Base-by-base conservation (phyloP, 352 stramenopile genomes). In the Phytophthora rubi region DNA sequence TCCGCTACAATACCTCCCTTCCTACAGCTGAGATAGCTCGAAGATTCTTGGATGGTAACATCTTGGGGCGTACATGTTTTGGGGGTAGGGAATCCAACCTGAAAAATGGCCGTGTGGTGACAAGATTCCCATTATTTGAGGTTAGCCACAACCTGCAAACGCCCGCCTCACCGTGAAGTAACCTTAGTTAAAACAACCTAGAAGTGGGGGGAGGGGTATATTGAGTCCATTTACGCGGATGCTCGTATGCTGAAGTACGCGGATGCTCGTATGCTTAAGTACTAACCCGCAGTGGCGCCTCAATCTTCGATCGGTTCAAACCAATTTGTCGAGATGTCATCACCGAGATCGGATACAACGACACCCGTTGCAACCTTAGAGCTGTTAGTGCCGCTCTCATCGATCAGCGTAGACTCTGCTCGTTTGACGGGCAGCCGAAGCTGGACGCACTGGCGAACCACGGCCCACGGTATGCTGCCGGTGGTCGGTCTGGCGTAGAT, bases 401-500 rank as follows among this genome's bases (percentile, higher is more conserved):
- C 18, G 18, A 3, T 33, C 6, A 35, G 16, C 49, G 49, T 18
- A 35, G 49, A 54, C 49, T 55, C 49, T 13, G 45, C n/a, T 21
- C 16, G 45, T n/a, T 52, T 52, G 3, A 37, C 49, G 7, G 21
- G 23, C 2, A 18, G 23, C 4, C 49, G 49, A 35, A 55, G 49
- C 23, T 55, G 49, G 4, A 30, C n/a, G 21, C 47, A 53, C 47
- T 53, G n/a, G n/a, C 23, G 49, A 32, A 6, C 9, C 42, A 54
- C 42, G 4, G 2, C 44, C 28, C 56, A 54, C 6, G 44, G 26
- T 44, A 32, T 21, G 26, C 47, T 62, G 16, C 21, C 56, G 33
- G 44, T 3, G 23, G 30, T 12, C 26, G 57, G 57, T 48, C 45
- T 44, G 33, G 44, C 30, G 18, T 35, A 33, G 9, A 63, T 65